Percentiles rank a stretch among this genome's conserved stretches.
phyloP scores from a whole-genome alignment of 345 rosid species.

The Eucalyptus marginata region DNA sequence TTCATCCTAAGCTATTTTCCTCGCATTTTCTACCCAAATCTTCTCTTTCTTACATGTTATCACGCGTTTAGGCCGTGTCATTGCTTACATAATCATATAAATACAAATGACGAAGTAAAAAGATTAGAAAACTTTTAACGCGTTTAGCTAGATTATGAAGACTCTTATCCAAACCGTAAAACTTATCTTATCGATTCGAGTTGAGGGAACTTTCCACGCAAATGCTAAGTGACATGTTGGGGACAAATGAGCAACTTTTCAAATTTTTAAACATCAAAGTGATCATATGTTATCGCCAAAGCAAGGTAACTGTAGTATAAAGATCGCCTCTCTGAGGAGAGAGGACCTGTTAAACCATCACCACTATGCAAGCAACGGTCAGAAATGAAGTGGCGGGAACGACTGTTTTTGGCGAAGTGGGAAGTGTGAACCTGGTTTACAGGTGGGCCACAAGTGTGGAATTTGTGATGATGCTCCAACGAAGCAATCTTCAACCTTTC shows the following conservation, averaged over 20 bases:
- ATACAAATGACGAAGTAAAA: not conserved
- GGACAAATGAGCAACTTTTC: not conserved
- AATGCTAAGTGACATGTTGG: not conserved
- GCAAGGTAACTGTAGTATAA: not conserved
- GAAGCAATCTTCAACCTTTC: slow-evolving; percentile 52
- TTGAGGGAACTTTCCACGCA: not conserved
- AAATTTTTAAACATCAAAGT: not conserved
- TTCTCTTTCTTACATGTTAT: not conserved
- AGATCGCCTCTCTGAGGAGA: not conserved
- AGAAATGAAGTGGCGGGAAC: slow-evolving; percentile 22
- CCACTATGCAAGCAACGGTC: not conserved
- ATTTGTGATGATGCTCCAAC: slow-evolving; percentile 28
- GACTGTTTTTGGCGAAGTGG: not conserved
- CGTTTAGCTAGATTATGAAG: not conserved
- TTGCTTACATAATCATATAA: not conserved
- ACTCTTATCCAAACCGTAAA: not conserved
- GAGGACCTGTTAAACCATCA: slow-evolving; percentile 4
- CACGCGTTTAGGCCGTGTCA: not conserved
- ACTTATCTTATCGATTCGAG: not conserved
- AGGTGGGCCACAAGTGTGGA: slow-evolving; percentile 36
- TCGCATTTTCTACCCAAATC: not conserved
- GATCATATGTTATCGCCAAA: not conserved
- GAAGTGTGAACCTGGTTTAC: slow-evolving; percentile 35
- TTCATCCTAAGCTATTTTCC: not conserved
- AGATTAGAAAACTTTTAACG: not conserved